Base-by-base conservation (phyloP, 306 rosid species). In the Fragaria ananassa region DNA sequence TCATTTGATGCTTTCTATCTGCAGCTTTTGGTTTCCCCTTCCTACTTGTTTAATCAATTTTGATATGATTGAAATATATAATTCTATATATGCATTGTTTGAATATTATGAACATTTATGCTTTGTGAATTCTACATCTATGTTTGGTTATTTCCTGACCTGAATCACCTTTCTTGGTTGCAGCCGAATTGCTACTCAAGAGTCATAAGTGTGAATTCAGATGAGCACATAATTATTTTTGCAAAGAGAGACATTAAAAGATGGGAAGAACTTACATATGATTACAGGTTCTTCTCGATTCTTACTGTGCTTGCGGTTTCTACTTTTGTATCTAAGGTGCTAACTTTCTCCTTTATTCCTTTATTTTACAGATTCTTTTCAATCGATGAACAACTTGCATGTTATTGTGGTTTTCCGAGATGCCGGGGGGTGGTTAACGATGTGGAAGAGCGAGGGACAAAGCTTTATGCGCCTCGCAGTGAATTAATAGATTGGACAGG, bases 161-260 rank as follows among this genome's bases (percentile, higher is more conserved):
- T 76, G 14, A 77, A 68, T 44, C 74, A 10, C 15, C 5, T 69
- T 82, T 82, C 71, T 83, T 66, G 13, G 37, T 23, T 86, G 93
- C 93, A 95, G 99, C 99, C 99, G 68, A 95, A 95, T 86, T 95
- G 99, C 92, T 95, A 95, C 81, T 95, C 99, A 72, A 88, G 99
- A 86, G 99, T 92, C 70, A 86, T 95, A 34, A 95, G 90, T 76
- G 92, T 92, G 29, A 88, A 89, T 15, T 94, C 92, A 2, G 99
- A 95, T 56, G 99, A 95, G 67, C 99, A 95, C 83, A 95, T 95
- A 68, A 92, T 95, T 83, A 95, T 95, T 82, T 95, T 88, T 79
- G 99, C 99, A 13, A 95, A 92, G 90, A 84, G 99, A 86, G 97
- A 95, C 86, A 92, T 95, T 58, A 92, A 91, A 81, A 91, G 90